Evolutionary conservation across 208 protist genomes (phyloP).

Genomic region (Phytomonas sp.): DNA sequence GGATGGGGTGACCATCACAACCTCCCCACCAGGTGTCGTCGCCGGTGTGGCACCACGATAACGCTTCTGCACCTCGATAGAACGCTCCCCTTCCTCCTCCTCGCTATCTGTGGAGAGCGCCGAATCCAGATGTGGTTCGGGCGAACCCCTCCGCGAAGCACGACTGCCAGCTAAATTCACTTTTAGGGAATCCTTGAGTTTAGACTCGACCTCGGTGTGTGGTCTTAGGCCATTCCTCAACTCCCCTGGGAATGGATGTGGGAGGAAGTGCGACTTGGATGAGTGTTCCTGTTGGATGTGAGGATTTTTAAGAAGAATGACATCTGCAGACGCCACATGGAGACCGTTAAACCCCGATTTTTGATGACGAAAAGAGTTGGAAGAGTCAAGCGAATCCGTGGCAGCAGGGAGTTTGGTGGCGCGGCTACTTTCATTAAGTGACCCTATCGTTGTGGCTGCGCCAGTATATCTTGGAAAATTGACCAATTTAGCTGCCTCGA

Average conservation of each 20-base stretch:
- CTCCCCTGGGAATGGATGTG: background rate
- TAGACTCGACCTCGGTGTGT: background rate
- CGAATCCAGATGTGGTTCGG: background rate
- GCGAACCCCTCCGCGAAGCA: background rate
- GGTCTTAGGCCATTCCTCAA: constrained; percentile 5
- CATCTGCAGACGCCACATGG: constrained; percentile 29
- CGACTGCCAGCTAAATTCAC: background rate
- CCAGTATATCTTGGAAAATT: background rate
- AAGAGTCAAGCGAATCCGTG: constrained; percentile 6
- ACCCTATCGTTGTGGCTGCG: constrained; percentile 5
- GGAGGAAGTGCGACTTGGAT: background rate
- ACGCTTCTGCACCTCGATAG: background rate
- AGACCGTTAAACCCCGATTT: constrained; percentile 16
- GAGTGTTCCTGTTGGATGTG: background rate
- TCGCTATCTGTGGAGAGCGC: background rate
- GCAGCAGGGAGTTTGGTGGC: background rate
- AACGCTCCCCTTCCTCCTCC: constrained; percentile 14
- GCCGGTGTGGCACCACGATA: constrained; percentile 13
- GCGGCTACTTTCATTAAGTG: background rate
- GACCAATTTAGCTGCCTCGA: background rate
- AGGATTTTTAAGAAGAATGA: constrained; percentile 14
- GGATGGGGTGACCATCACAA: constrained; percentile 28
- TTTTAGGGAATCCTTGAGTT: background rate
- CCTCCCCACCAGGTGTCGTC: constrained; percentile 24
- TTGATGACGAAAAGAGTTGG: background rate